phyloP scores from a whole-genome alignment of 2,329 filamentous ascomycete genomes.

The Aspergillus tamarii region DNA sequence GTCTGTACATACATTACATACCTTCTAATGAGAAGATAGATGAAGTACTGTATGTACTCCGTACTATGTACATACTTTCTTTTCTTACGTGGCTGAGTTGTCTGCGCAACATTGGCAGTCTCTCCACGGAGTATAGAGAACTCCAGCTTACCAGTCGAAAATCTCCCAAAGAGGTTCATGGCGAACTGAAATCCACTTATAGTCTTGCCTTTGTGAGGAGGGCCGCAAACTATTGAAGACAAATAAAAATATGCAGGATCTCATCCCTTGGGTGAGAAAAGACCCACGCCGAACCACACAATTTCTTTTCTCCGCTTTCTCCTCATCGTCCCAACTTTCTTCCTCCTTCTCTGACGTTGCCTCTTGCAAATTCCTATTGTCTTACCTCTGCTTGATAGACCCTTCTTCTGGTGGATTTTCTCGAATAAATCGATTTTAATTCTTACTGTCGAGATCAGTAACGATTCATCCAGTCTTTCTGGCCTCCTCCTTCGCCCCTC shows the following conservation, averaged over 20 bases:
- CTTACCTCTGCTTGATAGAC: background rate
- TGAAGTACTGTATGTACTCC: no score
- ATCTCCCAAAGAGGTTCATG: background rate
- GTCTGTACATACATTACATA: no score
- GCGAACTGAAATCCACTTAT: background rate
- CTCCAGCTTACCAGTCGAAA: background rate
- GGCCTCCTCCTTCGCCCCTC: background rate
- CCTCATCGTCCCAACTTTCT: background rate
- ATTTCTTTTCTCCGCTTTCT: constrained; percentile 4
- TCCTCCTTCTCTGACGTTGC: background rate
- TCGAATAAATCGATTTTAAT: background rate
- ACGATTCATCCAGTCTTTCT: background rate
- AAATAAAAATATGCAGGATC: background rate
- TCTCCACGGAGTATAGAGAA: background rate
- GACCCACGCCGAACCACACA: constrained; percentile 1
- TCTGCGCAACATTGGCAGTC: background rate
- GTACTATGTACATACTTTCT: no score
- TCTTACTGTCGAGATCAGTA: background rate
- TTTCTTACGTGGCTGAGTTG: no score
- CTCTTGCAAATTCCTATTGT: background rate
- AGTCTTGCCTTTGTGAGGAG: background rate
- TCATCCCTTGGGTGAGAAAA: background rate
- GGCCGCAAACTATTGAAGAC: background rate
- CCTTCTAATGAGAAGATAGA: no score
- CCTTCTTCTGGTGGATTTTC: background rate